A percentile compares a stretch with the other conserved stretches of the same genome.
Conservation (phyloP, 148 eudicot genomes). For the Bassia scoparia region DNA sequence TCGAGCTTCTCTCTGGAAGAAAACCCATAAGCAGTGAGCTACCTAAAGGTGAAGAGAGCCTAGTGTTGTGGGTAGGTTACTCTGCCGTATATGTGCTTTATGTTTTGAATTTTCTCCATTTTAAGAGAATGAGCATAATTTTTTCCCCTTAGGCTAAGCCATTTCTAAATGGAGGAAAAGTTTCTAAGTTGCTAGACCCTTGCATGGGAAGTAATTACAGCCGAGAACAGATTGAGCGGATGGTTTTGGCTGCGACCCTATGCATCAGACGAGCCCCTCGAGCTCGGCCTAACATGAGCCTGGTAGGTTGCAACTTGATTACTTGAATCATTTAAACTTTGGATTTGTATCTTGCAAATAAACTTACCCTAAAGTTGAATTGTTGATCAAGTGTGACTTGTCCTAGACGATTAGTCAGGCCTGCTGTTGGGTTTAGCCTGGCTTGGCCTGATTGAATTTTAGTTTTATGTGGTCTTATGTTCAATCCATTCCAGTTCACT, state of each 20-base stretch:
- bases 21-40: constrained; percentile 67
- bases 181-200: constrained; percentile 59
- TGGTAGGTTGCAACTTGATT: constrained; percentile 40
- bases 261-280: constrained; percentile 75
- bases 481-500: neutral
- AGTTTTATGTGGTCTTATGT: neutral
- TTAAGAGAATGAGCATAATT: constrained; percentile 1
- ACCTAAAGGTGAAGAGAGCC: constrained; percentile 83
- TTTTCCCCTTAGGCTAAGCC: constrained; percentile 63
- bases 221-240: constrained; percentile 65
- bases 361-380: neutral
- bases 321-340: neutral
- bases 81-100: constrained; percentile 13
- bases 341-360: neutral
- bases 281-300: constrained; percentile 72
- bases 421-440: neutral
- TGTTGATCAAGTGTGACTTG: neutral
- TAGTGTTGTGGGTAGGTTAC: constrained; percentile 87
- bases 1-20: constrained; percentile 96
- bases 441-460: neutral
- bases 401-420: neutral
- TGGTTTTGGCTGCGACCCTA: constrained; percentile 86
- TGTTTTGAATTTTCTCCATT: neutral
- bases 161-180: constrained; percentile 56
- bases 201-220: constrained; percentile 44